Percentiles rank a stretch among this genome's conserved stretches.
Conservation (phyloP, 148 eudicot genomes). For the Drosera capensis region DNA sequence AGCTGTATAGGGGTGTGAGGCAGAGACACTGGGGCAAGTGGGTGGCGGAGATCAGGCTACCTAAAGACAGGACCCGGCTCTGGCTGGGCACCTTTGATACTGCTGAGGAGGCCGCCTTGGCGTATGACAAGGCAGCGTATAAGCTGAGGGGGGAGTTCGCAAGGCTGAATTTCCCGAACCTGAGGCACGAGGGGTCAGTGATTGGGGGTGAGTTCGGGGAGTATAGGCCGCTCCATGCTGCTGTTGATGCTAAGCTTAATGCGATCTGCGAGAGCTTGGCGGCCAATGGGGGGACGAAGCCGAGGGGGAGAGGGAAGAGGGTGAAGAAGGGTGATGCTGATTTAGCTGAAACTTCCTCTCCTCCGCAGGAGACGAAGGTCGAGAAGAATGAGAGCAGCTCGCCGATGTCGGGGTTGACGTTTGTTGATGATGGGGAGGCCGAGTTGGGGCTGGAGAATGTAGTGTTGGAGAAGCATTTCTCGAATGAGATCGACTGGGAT, state of each 20-base stretch:
- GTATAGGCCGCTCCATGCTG: constrained; percentile 5
- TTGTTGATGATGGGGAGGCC: too few species aligned
- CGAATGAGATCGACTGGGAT: too few species aligned
- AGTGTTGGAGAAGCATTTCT: too few species aligned
- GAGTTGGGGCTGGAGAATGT: too few species aligned
- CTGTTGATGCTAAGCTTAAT: constrained; percentile 7
- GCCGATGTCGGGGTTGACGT: too few species aligned
- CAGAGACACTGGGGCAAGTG: constrained; percentile 93
- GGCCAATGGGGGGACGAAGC: too few species aligned
- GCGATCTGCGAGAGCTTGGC: constrained; percentile 4
- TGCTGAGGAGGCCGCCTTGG: constrained; percentile 32
- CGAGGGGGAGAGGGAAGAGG: too few species aligned
- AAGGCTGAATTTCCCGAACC: constrained; percentile 50
- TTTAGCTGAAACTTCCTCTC: too few species aligned
- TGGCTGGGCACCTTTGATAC: constrained; percentile 63
- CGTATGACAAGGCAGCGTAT: constrained; percentile 69
- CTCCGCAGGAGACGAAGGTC: too few species aligned
- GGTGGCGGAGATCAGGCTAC: too few species aligned
- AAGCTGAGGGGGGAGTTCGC: constrained; percentile 68
- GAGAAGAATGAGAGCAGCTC: too few species aligned
- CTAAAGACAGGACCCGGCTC: constrained; percentile 59
- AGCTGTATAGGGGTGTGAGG: constrained; percentile 71
- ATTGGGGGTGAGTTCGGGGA: background rate
- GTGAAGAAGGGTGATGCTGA: too few species aligned
- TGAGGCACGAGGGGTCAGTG: constrained; percentile 13